Evolutionary conservation across 2,329 filamentous ascomycete species (phyloP).

Genomic region (Pezizomycotina sp.): DNA sequence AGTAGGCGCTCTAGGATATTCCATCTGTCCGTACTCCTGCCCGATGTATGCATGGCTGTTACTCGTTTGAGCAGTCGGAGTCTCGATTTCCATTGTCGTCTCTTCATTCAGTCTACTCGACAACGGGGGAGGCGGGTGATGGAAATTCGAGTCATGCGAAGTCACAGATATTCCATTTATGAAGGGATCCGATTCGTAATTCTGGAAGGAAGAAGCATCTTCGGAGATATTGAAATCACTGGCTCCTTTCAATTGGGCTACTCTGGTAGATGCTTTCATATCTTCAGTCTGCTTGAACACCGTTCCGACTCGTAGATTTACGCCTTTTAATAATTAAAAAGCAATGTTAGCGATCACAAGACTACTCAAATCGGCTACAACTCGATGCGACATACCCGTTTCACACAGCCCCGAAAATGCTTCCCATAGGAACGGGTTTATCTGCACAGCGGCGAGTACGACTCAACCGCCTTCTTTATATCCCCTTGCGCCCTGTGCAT

Average conservation of each 20-base stretch:
- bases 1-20: conserved; percentile 21
- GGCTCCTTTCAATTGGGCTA: conserved; percentile 31
- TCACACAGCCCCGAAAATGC: conserved; percentile 81
- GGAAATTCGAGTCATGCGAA: conserved; percentile 28
- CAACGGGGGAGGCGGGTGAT: conserved; percentile 23
- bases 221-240: conserved; percentile 26
- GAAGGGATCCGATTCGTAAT: conserved; percentile 38
- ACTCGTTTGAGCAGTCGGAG: conserved; percentile 31
- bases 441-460: conserved; percentile 72
- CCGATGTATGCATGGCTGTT: conserved; percentile 18
- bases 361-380: not conserved
- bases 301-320: conserved; percentile 63
- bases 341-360: conserved; percentile 7
- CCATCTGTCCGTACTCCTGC: conserved; percentile 16
- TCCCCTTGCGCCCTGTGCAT: conserved; percentile 67
- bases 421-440: conserved; percentile 97
- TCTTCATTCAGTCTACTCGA: conserved; percentile 32
- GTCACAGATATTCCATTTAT: not conserved
- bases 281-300: conserved; percentile 65
- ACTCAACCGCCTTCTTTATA: conserved; percentile 65
- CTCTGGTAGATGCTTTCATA: conserved; percentile 32
- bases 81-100: conserved; percentile 30
- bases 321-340: conserved; percentile 38
- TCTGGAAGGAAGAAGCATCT: conserved; percentile 19
- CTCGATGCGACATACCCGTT: conserved; percentile 35